These are phyloP conservation scores for Xylaria sp. DNA, from an alignment of 2,329 filamentous ascomycete genomes.

Conservation along the genomic window DNA sequence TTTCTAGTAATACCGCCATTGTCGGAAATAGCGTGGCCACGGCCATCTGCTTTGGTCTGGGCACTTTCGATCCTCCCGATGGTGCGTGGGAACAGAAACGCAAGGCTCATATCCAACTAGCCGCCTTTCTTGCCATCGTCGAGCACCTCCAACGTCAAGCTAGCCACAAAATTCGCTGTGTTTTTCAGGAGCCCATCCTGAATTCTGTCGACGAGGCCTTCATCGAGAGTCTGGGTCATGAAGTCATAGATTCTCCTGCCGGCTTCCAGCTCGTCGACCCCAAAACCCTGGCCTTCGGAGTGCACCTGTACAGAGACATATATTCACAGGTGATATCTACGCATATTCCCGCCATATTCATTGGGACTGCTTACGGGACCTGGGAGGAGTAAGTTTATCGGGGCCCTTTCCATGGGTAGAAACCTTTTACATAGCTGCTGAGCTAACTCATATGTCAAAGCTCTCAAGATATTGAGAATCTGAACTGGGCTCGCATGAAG, in stretches of 20 bases:
- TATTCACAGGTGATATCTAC: slow-evolving; percentile 58
- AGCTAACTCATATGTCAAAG: slow-evolving; percentile 19
- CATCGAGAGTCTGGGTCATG: slow-evolving; percentile 60
- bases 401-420: background rate
- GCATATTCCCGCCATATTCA: slow-evolving; percentile 57
- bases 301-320: slow-evolving; percentile 63
- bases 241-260: slow-evolving; percentile 55
- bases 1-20: slow-evolving; percentile 33
- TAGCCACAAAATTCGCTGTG: slow-evolving; percentile 47
- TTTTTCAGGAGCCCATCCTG: slow-evolving; percentile 63
- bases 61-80: slow-evolving; percentile 59
- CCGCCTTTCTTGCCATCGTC: slow-evolving; percentile 57
- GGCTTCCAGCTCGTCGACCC: slow-evolving; percentile 57
- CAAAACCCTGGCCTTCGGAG: slow-evolving; percentile 62
- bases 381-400: slow-evolving; percentile 55
- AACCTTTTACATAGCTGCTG: background rate
- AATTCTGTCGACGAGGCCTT: slow-evolving; percentile 56
- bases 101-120: slow-evolving; percentile 57
- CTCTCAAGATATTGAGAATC: slow-evolving; percentile 10
- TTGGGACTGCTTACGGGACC: slow-evolving; percentile 60
- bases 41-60: slow-evolving; percentile 61
- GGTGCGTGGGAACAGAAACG: slow-evolving; percentile 52
- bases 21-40: slow-evolving; percentile 38
- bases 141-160: slow-evolving; percentile 31
- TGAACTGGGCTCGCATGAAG: slow-evolving; percentile 42